Evolutionary conservation across 257 asterid genomes (phyloP).

Genomic region (Solanum megistacrolobum): DNA sequence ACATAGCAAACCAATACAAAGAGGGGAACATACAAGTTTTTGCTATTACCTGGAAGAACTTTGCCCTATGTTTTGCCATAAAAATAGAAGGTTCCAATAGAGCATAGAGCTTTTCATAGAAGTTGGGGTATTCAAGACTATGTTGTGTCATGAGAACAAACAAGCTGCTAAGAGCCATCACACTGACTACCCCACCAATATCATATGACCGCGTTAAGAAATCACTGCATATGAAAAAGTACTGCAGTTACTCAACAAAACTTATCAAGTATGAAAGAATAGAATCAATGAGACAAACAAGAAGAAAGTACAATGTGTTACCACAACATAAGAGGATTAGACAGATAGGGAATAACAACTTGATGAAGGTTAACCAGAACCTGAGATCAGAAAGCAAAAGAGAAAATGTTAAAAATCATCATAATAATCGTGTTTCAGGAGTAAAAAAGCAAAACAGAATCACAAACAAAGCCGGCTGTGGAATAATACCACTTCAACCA

Average conservation of each 20-base stretch:
- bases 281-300: constrained; percentile 2
- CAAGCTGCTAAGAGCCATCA: constrained; percentile 92
- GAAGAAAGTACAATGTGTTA: constrained; percentile 13
- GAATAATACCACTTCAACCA: neutral
- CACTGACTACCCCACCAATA: constrained; percentile 94
- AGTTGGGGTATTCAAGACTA: constrained; percentile 91
- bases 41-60: constrained; percentile 59
- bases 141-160: constrained; percentile 86
- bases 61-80: constrained; percentile 83
- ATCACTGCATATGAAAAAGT: constrained; percentile 47
- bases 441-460: neutral
- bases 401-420: neutral
- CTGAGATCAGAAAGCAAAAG: constrained; percentile 24
- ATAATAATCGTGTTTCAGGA: neutral
- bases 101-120: constrained; percentile 81
- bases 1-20: neutral
- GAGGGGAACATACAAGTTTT: neutral
- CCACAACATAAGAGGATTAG: constrained; percentile 88
- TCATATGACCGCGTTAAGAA: constrained; percentile 90
- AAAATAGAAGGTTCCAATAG: constrained; percentile 79
- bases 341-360: constrained; percentile 63
- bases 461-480: neutral
- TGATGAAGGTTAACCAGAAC: constrained; percentile 77
- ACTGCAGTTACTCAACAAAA: neutral
- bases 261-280: neutral